phyloP scores from a whole-genome alignment of 208 protist genomes.

The Leishmania gerbilli region DNA sequence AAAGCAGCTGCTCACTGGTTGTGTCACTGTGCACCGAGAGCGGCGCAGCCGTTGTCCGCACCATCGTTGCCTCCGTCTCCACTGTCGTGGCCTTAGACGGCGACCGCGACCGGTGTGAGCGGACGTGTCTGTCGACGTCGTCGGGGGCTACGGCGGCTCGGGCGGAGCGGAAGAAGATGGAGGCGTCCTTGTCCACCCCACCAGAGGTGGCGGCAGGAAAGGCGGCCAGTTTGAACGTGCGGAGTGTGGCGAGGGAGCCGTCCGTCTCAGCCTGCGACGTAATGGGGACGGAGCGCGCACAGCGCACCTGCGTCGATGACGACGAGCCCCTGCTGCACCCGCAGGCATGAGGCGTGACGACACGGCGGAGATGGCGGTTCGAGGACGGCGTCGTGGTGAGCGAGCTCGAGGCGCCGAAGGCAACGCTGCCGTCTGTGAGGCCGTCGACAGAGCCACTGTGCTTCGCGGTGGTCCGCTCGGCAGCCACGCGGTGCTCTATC shows the following conservation, averaged over 20 bases:
- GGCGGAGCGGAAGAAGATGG: constrained; percentile 5
- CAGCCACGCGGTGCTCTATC: constrained; percentile 30
- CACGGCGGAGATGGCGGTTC: neutral
- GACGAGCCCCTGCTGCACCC: neutral
- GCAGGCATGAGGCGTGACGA: neutral
- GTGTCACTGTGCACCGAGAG: neutral
- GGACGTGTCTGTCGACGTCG: neutral
- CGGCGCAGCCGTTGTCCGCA: neutral
- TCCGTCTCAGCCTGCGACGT: neutral
- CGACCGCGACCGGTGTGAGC: neutral
- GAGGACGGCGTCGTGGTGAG: neutral
- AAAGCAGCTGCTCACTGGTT: neutral
- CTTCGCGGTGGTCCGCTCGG: neutral
- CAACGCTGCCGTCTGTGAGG: neutral
- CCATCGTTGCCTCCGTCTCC: neutral
- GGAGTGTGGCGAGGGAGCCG: neutral
- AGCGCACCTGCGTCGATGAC: neutral
- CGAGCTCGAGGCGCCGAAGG: neutral
- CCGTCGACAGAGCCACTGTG: neutral
- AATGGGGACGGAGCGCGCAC: neutral
- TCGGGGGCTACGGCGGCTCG: neutral
- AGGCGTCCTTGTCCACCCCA: neutral
- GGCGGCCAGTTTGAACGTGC: neutral
- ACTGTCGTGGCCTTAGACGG: neutral
- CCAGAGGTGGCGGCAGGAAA: neutral